Percentiles rank a stretch among this genome's conserved stretches.
These are phyloP conservation scores for Jatropha curcas DNA, from an alignment of 345 rosid species.

Conservation along the genomic window DNA sequence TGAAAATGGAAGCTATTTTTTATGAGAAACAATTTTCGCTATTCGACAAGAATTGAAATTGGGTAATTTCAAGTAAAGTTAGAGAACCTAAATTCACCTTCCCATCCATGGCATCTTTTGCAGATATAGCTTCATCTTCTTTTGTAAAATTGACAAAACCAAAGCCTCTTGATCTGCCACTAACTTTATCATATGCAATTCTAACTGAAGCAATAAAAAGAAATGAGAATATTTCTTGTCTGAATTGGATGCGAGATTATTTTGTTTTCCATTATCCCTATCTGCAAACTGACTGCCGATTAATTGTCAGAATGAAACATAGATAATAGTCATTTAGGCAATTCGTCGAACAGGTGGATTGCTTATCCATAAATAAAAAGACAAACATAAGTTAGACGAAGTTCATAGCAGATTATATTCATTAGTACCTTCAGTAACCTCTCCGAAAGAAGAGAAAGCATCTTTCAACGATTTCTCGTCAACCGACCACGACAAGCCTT, in stretches of 20 bases:
- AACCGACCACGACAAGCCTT: constrained; percentile 79
- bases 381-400: no score
- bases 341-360: constrained; percentile 52
- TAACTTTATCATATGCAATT: constrained; percentile 69
- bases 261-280: no score
- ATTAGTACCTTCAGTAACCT: constrained; percentile 55
- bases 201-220: constrained; percentile 43
- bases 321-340: constrained; percentile 25
- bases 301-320: not conserved
- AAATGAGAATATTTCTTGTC: no score
- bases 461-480: constrained; percentile 77
- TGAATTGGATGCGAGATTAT: no score
- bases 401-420: no score
- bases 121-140: constrained; percentile 55
- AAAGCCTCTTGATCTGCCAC: constrained; percentile 86
- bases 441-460: constrained; percentile 76
- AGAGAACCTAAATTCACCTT: constrained; percentile 42
- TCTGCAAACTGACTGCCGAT: no score
- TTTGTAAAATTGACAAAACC: constrained; percentile 78
- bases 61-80: constrained; percentile 2
- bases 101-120: constrained; percentile 94
- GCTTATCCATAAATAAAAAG: not conserved
- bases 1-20: constrained; percentile 29
- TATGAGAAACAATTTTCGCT: not conserved
- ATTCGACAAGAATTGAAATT: not conserved